phyloP scores from a whole-genome alignment of 2,329 filamentous ascomycete genomes.

The Podosphaera xanthii region DNA sequence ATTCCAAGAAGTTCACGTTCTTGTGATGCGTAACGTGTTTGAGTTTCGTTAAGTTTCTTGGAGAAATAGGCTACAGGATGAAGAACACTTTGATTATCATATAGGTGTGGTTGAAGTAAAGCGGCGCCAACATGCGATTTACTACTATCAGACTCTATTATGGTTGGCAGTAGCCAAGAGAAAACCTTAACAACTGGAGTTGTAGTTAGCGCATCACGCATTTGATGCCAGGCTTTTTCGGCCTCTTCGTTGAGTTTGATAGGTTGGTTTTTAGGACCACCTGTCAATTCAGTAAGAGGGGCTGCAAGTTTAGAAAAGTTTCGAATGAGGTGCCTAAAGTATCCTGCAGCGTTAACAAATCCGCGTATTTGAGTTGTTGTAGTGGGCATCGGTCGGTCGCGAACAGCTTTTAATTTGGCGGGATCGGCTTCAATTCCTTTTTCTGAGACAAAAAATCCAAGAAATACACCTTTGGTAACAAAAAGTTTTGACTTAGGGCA shows the following conservation, averaged over 20 bases:
- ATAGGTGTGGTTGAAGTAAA: background rate
- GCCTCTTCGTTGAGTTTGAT: background rate
- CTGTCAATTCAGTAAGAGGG: background rate
- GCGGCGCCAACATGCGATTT: background rate
- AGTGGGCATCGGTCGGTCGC: background rate
- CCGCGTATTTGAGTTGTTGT: background rate
- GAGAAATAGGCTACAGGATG: background rate
- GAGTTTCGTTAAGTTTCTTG: background rate
- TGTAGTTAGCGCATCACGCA: background rate
- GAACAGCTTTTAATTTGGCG: background rate
- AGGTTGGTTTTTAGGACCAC: background rate
- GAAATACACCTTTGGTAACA: background rate
- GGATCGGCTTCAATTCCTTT: background rate
- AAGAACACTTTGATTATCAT: background rate
- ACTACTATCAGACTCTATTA: background rate
- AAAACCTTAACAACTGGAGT: background rate
- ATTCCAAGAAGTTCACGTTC: background rate
- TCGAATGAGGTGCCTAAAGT: background rate
- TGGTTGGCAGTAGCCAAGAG: background rate
- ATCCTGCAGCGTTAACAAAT: background rate
- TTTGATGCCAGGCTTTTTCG: background rate
- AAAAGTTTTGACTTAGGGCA: background rate
- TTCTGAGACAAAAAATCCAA: background rate
- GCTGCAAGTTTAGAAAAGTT: background rate
- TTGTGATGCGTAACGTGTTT: background rate